phyloP scores from a whole-genome alignment of 2,329 filamentous ascomycete species.

The Colletotrichum acutatum region DNA sequence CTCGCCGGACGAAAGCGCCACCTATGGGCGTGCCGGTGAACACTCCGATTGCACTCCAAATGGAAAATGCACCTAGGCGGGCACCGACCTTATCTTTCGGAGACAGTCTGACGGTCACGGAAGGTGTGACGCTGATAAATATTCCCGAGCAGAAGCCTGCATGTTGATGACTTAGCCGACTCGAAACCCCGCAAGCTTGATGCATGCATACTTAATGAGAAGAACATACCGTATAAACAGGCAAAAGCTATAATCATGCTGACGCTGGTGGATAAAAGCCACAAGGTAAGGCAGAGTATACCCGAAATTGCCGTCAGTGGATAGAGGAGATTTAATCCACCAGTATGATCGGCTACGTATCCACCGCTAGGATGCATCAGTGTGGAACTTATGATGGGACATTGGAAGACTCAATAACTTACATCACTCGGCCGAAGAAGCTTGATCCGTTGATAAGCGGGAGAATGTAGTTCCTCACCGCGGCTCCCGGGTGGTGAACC shows the following conservation, averaged over 20 bases:
- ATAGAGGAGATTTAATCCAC: conserved; percentile 25
- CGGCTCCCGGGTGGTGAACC: conserved; percentile 49
- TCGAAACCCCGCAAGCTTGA: neutral
- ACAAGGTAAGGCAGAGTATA: conserved; percentile 15
- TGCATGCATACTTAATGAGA: neutral
- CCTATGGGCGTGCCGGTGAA: conserved; percentile 27
- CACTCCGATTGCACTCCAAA: conserved; percentile 18
- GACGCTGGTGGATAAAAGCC: conserved; percentile 13
- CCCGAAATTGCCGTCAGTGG: conserved; percentile 13
- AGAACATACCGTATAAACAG: conserved; percentile 11
- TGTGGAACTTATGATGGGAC: neutral
- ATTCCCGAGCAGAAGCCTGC: conserved; percentile 23
- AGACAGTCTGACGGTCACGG: conserved; percentile 6
- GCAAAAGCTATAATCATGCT: conserved; percentile 12
- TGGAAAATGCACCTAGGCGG: conserved; percentile 20
- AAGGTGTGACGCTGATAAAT: conserved; percentile 25
- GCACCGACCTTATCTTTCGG: conserved; percentile 16
- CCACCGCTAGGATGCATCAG: neutral
- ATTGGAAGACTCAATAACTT: neutral
- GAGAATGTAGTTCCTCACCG: conserved; percentile 49
- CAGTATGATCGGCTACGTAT: conserved; percentile 18
- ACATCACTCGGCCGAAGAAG: conserved; percentile 55
- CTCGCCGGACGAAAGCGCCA: conserved; percentile 18
- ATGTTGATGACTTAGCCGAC: neutral
- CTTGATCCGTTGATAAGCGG: conserved; percentile 57